Percentiles rank a stretch among this genome's conserved stretches.
Evolutionary conservation across 73 alveolate genomes (phyloP).

Genomic region (Paramecium caudatum): DNA sequence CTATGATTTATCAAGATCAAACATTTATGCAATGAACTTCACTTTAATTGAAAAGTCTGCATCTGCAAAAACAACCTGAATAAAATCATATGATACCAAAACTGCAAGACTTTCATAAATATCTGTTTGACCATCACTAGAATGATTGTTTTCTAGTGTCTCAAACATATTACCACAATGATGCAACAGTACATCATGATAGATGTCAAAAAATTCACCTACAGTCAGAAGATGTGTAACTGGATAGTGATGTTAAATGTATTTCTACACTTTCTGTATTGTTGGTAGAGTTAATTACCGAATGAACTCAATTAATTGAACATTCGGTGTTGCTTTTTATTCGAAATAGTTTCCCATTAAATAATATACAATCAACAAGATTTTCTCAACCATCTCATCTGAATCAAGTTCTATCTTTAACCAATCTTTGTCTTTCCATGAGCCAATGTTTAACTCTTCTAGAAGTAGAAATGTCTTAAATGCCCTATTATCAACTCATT

Average conservation of each 20-base stretch:
- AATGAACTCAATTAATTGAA: too few species aligned
- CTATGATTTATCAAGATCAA: slow-evolving; percentile 9
- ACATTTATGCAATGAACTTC: not conserved
- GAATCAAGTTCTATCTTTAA: not conserved
- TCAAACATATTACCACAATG: slow-evolving; percentile 53
- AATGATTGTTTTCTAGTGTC: not conserved
- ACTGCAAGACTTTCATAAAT: slow-evolving; percentile 55
- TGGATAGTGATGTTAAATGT: not conserved
- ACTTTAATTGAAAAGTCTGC: slow-evolving; percentile 13
- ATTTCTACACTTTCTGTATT: slow-evolving; percentile 2
- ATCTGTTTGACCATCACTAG: slow-evolving; percentile 4
- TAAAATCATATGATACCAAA: not conserved
- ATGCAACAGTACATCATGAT: not conserved
- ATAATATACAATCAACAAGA: slow-evolving; percentile 67
- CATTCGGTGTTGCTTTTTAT: too few species aligned
- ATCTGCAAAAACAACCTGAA: not conserved
- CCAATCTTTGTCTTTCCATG: slow-evolving; percentile 43
- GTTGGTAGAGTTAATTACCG: too few species aligned
- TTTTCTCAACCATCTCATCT: slow-evolving; percentile 65
- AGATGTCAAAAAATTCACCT: slow-evolving; percentile 37
- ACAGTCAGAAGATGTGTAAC: not conserved
- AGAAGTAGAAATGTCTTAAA: slow-evolving; percentile 30
- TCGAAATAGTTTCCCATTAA: too few species aligned
- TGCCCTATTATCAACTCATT: slow-evolving; percentile 43
- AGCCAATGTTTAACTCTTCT: not conserved